A percentile compares a stretch with the other conserved stretches of the same genome.
These are phyloP conservation scores for Termitomyces sp. DNA, from an alignment of 768 basidiomycete species.

Conservation along the genomic window DNA sequence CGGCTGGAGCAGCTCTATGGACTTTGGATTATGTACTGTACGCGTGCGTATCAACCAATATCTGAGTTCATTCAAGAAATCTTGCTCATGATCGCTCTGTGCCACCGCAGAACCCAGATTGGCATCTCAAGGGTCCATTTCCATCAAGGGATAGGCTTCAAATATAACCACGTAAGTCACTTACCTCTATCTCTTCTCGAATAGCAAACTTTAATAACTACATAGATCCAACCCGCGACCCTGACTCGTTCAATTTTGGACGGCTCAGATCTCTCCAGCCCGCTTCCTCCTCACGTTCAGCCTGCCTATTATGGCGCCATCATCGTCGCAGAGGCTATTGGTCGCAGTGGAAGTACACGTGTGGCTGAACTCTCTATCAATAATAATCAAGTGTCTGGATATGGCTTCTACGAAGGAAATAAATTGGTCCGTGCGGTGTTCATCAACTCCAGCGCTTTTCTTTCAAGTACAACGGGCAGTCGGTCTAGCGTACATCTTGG, in stretches of 20 bases:
- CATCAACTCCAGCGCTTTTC: constrained; percentile 55
- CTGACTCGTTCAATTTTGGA: constrained; percentile 56
- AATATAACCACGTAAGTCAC: constrained; percentile 56
- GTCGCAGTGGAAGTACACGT: constrained; percentile 33
- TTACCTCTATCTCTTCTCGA: not conserved
- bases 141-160: constrained; percentile 69
- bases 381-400: constrained; percentile 49
- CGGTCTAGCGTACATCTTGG: constrained; percentile 39
- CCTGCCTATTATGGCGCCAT: constrained; percentile 65
- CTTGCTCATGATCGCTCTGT: not conserved
- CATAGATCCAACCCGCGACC: constrained; percentile 59
- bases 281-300: constrained; percentile 58
- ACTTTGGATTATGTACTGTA: constrained; percentile 61
- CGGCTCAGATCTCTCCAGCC: constrained; percentile 43
- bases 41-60: constrained; percentile 29
- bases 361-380: constrained; percentile 46
- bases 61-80: not conserved
- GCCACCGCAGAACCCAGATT: constrained; percentile 21
- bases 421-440: constrained; percentile 47
- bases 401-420: constrained; percentile 53
- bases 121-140: constrained; percentile 56
- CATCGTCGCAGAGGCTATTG: constrained; percentile 55
- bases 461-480: constrained; percentile 24
- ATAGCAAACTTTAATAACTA: not conserved
- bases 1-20: constrained; percentile 70